Evolutionary conservation across 768 basidiomycete species (phyloP), one percentile per base, ranked within the genome.

Genomic region (Serpula lacrymans): DNA sequence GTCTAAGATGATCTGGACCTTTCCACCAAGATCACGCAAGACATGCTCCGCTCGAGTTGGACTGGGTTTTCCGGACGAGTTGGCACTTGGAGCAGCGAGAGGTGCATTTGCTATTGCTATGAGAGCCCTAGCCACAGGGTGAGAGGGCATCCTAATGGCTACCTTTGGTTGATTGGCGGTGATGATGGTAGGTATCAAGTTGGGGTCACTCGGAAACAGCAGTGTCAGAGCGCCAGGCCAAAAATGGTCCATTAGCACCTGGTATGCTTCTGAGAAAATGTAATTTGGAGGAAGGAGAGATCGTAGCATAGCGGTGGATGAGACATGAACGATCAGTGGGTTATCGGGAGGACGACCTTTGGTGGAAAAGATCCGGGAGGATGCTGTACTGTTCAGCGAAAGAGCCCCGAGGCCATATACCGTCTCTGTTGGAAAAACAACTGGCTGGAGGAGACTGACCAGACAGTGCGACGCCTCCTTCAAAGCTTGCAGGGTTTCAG

Each of bases 201-300:
- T 44, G 20, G 77, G 54, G 58, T 84, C 66, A 46, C 78, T 72
- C 5, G 93, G 94, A 62, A 98, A 98, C 34, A 99, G 73, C 18
- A 98, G 74, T 0, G 93, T 95, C 40, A 99, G 67, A 0, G 96
- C 78, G 5, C 96, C 96, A 0, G 96, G 96, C 96, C 95, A 98
- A 64, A 96, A 95, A 10, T 75, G 74, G 27, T 77, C 68, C 52
- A 96, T 93, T 33, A 99, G 69, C 2, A 69, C 68, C 39, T 77
- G 64, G 61, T 97, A 97, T 6, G 84, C 65, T 11, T 47, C 58
- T 1, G 92, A 75, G 6, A 88, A 62, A 11, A 50, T 53, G 56
- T 85, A 92, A 36, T 62, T 60, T 10, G 73, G 58, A 0, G 92
- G 91, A 7, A 96, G 73, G 43, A 96, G 71, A 5, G 77, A 65